Evolutionary conservation across 2,329 filamentous ascomycete genomes (phyloP).

Genomic region (Fusarium circinatum): DNA sequence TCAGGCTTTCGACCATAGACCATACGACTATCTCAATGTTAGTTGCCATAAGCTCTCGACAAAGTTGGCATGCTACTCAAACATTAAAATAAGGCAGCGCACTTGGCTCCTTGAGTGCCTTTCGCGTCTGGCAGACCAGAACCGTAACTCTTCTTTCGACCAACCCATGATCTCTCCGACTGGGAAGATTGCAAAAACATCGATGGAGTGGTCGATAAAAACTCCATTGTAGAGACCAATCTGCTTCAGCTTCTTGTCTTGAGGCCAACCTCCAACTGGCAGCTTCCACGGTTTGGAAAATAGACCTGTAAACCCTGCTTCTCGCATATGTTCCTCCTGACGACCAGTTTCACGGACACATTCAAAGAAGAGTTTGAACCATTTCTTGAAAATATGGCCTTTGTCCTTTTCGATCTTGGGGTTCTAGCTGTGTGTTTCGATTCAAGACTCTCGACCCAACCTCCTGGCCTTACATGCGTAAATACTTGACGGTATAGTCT

Average conservation of each 20-base stretch:
- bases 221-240: conserved; percentile 23
- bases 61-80: not conserved
- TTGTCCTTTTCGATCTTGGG: conserved; percentile 25
- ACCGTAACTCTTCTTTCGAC: conserved; percentile 16
- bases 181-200: conserved; percentile 26
- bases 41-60: not conserved
- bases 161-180: conserved; percentile 31
- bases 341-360: conserved; percentile 40
- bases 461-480: conserved; percentile 56
- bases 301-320: conserved; percentile 31
- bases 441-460: conserved; percentile 36
- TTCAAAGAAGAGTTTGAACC: conserved; percentile 34
- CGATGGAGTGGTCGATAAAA: conserved; percentile 29
- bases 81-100: not conserved
- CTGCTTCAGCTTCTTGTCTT: conserved; percentile 28
- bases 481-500: conserved; percentile 63
- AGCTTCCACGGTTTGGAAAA: conserved; percentile 27
- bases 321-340: conserved; percentile 34
- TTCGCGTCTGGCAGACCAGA: conserved; percentile 27
- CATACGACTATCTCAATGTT: conserved; percentile 2
- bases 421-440: conserved; percentile 29
- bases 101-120: conserved; percentile 12
- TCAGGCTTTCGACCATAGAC: conserved; percentile 27
- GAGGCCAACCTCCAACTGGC: conserved; percentile 26
- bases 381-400: conserved; percentile 32